These are phyloP conservation scores for Ganoderma leucocontextum DNA, from an alignment of 1,284 basidiomycete species.

Conservation along the genomic window DNA sequence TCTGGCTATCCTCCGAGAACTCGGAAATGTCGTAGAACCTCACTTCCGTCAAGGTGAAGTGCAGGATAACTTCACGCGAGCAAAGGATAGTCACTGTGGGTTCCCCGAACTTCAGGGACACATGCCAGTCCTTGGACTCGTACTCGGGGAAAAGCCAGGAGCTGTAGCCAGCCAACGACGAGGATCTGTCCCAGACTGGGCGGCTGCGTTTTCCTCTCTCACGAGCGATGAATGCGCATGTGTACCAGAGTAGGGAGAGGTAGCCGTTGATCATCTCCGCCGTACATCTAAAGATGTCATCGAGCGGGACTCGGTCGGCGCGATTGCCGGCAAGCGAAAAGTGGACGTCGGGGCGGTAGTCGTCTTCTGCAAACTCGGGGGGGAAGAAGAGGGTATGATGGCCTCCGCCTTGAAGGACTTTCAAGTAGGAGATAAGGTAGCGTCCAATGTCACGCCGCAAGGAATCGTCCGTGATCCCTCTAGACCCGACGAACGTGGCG, in stretches of 20 bases:
- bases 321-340: conserved; percentile 31
- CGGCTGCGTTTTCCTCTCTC: conserved; percentile 9
- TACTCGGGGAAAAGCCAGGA: conserved; percentile 9
- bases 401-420: conserved; percentile 39
- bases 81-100: conserved; percentile 42
- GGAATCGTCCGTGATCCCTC: conserved; percentile 11
- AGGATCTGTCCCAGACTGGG: conserved; percentile 24
- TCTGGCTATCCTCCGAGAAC: background rate
- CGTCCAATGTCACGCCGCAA: conserved; percentile 19
- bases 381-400: conserved; percentile 42
- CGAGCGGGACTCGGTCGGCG: background rate
- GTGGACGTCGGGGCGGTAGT: conserved; percentile 33
- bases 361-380: conserved; percentile 42
- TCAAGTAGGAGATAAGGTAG: conserved; percentile 34
- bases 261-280: conserved; percentile 44
- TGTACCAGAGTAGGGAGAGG: conserved; percentile 43
- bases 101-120: conserved; percentile 40
- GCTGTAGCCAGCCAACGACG: conserved; percentile 40
- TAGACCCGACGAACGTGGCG: conserved; percentile 7
- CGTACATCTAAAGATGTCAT: conserved; percentile 34
- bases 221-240: conserved; percentile 39
- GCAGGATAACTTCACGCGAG: conserved; percentile 42
- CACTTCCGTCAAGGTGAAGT: conserved; percentile 41
- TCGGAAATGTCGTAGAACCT: conserved; percentile 28
- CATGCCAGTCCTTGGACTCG: conserved; percentile 28